Evolutionary conservation across 208 protist species (phyloP).

Genomic region (Herpetomonas samuelpessoai): DNA sequence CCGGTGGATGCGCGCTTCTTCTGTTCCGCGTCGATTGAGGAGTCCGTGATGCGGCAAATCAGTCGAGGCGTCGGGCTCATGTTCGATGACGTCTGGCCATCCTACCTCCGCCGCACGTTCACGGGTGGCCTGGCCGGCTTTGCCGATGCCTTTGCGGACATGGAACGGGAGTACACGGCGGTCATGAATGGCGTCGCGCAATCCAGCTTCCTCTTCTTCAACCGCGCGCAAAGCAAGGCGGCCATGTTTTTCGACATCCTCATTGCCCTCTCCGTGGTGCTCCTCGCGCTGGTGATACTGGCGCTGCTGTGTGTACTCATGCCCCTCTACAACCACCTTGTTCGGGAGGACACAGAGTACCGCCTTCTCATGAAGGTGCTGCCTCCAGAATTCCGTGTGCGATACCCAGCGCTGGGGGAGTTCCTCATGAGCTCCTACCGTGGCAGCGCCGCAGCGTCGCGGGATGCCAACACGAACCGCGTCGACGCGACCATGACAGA

Average conservation of each 20-base stretch:
- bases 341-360: slow-evolving; percentile 8
- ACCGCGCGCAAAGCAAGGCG: neutral
- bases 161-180: slow-evolving; percentile 1
- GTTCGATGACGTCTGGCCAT: slow-evolving; percentile 14
- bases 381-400: slow-evolving; percentile 8
- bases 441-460: neutral
- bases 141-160: neutral
- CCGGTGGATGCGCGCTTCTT: slow-evolving; percentile 8
- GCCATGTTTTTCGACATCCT: neutral
- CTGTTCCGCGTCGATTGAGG: slow-evolving; percentile 3
- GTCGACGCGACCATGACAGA: slow-evolving; percentile 7
- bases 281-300: slow-evolving; percentile 1
- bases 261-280: slow-evolving; percentile 2
- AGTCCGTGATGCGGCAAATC: slow-evolving; percentile 1
- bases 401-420: slow-evolving; percentile 6
- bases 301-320: slow-evolving; percentile 1
- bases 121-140: neutral
- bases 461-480: slow-evolving; percentile 1
- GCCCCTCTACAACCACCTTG: neutral
- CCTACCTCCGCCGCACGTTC: neutral
- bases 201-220: slow-evolving; percentile 7
- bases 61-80: slow-evolving; percentile 15
- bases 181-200: slow-evolving; percentile 12
- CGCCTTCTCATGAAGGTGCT: slow-evolving; percentile 10
- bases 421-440: slow-evolving; percentile 9